Percentiles rank a stretch among this genome's conserved stretches.
These are phyloP conservation scores for Fomitopsis pinicola DNA, from an alignment of 1,284 basidiomycete genomes.

Conservation along the genomic window DNA sequence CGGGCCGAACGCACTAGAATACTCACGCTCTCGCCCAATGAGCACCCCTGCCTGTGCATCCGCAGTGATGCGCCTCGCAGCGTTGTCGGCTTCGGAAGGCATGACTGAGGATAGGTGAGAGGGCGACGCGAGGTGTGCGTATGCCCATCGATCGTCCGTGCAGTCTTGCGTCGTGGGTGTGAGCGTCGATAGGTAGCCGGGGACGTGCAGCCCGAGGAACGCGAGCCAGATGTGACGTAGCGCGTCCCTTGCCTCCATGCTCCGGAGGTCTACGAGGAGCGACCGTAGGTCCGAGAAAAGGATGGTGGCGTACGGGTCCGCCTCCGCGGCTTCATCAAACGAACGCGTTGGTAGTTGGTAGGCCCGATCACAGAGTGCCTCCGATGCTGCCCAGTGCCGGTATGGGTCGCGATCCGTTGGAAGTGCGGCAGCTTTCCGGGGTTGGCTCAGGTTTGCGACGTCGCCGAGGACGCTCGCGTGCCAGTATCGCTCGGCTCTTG, in stretches of 20 bases:
- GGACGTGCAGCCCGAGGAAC: slow-evolving; percentile 71
- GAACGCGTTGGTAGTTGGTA: slow-evolving; percentile 54
- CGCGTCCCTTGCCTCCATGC: slow-evolving; percentile 48
- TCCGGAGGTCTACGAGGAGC: slow-evolving; percentile 60
- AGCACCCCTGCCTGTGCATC: slow-evolving; percentile 63
- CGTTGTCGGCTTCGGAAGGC: slow-evolving; percentile 29
- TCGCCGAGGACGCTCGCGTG: slow-evolving; percentile 34
- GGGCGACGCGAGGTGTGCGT: slow-evolving; percentile 38
- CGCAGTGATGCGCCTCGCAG: slow-evolving; percentile 30
- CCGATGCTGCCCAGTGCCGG: slow-evolving; percentile 63
- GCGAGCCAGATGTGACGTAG: slow-evolving; percentile 78
- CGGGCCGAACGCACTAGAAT: slow-evolving; percentile 57
- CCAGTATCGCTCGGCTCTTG: slow-evolving; percentile 65
- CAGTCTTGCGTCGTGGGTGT: slow-evolving; percentile 22
- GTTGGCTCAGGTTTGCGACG: slow-evolving; percentile 11
- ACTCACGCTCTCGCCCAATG: slow-evolving; percentile 61
- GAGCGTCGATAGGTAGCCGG: slow-evolving; percentile 51
- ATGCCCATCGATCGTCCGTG: slow-evolving; percentile 65
- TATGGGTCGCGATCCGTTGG: slow-evolving; percentile 52
- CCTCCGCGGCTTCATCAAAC: slow-evolving; percentile 48
- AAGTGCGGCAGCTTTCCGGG: slow-evolving; percentile 7
- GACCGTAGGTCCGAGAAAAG: slow-evolving; percentile 78
- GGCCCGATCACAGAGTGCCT: slow-evolving; percentile 44
- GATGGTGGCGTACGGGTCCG: slow-evolving; percentile 77
- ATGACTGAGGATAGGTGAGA: slow-evolving; percentile 49